A percentile compares a stretch with the other conserved stretches of the same genome.
Conservation (phyloP, 73 alveolate species). For the Tetrahymena borealis region DNA sequence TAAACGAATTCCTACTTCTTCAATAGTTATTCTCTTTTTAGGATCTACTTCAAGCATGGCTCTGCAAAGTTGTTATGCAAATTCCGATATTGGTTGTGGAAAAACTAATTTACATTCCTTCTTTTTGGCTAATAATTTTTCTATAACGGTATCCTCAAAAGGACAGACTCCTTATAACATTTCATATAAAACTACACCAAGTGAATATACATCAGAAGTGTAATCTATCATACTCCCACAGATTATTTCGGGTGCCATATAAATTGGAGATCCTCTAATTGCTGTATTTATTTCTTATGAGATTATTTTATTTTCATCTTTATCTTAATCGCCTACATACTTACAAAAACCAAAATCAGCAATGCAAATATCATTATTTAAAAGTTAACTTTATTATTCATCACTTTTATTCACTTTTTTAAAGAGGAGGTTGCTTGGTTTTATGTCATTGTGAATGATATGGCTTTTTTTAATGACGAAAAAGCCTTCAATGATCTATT, state of each 20-base stretch:
- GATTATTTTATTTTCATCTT: not conserved
- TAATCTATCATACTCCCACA: conserved; percentile 24
- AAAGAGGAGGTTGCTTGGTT: conserved; percentile 27
- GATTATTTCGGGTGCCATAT: conserved; percentile 52
- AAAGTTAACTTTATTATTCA: not conserved
- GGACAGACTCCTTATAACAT: conserved; percentile 44
- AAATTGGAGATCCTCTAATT: conserved; percentile 43
- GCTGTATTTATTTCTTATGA: conserved; percentile 23
- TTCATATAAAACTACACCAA: conserved; percentile 47
- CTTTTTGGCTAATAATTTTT: conserved; percentile 3
- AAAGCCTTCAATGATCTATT: conserved; percentile 11
- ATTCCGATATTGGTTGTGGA: conserved; percentile 5
- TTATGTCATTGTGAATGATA: conserved; percentile 22
- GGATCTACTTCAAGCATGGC: conserved; percentile 39
- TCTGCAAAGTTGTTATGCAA: conserved; percentile 2
- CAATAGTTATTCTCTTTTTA: conserved; percentile 12
- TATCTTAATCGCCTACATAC: not conserved
- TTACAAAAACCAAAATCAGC: conserved; percentile 49
- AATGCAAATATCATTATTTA: conserved; percentile 9
- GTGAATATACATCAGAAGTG: conserved; percentile 43
- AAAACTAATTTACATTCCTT: not conserved
- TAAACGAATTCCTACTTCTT: not conserved
- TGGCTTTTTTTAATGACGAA: conserved; percentile 7
- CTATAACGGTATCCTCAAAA: conserved; percentile 33
- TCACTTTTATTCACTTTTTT: not conserved